Evolutionary conservation across 257 asterid genomes (phyloP).

Genomic region (Solanum paucissectum): DNA sequence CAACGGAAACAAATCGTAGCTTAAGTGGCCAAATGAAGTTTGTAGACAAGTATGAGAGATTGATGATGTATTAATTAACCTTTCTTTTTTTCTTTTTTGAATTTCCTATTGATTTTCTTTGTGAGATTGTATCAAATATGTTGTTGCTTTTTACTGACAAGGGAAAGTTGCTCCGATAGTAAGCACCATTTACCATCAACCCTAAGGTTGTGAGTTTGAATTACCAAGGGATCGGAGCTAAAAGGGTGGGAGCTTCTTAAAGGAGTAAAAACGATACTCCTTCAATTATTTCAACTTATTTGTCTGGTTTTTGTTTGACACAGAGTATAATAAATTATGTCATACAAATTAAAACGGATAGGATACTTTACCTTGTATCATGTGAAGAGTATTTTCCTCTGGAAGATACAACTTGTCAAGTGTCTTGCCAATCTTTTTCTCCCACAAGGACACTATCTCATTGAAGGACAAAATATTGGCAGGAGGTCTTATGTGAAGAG

Average conservation of each 20-base stretch:
- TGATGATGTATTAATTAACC: neutral
- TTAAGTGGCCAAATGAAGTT: neutral
- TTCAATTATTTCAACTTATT: too few species aligned
- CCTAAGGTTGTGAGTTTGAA: neutral
- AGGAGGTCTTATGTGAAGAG: slow-evolving; percentile 44
- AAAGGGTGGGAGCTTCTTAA: neutral
- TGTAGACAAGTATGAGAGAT: neutral
- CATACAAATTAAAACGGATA: neutral
- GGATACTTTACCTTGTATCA: slow-evolving; percentile 31
- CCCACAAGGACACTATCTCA: slow-evolving; percentile 58
- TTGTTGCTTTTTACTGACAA: neutral
- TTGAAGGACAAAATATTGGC: slow-evolving; percentile 44
- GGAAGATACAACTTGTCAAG: slow-evolving; percentile 40
- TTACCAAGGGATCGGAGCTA: neutral
- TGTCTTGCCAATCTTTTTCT: slow-evolving; percentile 57
- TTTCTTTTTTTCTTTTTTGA: too few species aligned
- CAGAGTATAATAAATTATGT: neutral
- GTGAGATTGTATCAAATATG: too few species aligned
- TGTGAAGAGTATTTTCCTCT: slow-evolving; percentile 41
- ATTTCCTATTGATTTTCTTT: neutral
- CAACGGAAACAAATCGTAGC: neutral
- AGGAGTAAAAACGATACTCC: rapidly evolving
- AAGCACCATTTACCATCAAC: neutral
- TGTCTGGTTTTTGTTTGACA: neutral
- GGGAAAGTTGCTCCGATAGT: rapidly evolving